phyloP scores from a whole-genome alignment of 768 basidiomycete genomes.

The Tulasnella sp. region DNA sequence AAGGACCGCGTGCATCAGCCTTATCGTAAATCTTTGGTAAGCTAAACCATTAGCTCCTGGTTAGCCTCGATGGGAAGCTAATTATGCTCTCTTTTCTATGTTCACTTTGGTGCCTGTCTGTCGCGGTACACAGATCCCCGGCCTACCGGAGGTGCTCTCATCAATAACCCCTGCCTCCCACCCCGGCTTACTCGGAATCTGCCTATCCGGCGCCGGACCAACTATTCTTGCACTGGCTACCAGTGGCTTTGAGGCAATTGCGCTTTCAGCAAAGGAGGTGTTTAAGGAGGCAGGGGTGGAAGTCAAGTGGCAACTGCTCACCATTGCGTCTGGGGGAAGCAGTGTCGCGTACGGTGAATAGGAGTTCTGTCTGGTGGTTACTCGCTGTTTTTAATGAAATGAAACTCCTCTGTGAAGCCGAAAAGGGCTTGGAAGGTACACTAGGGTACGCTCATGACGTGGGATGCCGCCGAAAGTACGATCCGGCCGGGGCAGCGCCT shows the following conservation, averaged over 20 bases:
- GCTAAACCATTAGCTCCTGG: constrained; percentile 26
- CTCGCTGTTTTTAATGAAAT: neutral
- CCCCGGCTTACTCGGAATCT: constrained; percentile 93
- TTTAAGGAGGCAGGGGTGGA: constrained; percentile 65
- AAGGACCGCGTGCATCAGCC: constrained; percentile 97
- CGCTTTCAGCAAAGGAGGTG: constrained; percentile 66
- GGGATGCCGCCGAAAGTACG: neutral
- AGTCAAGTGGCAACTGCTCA: constrained; percentile 85
- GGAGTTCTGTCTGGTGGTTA: neutral
- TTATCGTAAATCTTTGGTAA: constrained; percentile 77
- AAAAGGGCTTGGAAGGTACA: neutral
- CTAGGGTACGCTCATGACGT: neutral
- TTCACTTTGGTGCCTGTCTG: neutral
- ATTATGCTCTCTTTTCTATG: neutral
- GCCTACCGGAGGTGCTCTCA: constrained; percentile 86
- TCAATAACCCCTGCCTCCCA: constrained; percentile 80
- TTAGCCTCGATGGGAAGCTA: constrained; percentile 1
- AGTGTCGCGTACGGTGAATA: neutral
- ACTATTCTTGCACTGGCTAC: constrained; percentile 95
- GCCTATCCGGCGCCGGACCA: constrained; percentile 95
- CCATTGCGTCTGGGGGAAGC: constrained; percentile 47
- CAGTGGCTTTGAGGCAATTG: constrained; percentile 72
- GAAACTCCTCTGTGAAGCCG: neutral
- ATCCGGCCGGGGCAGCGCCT: neutral
- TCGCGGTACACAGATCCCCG: constrained; percentile 65